Evolutionary conservation across 371 early-diverging fungal species (phyloP).

Genomic region (Blakeslea trispora): DNA sequence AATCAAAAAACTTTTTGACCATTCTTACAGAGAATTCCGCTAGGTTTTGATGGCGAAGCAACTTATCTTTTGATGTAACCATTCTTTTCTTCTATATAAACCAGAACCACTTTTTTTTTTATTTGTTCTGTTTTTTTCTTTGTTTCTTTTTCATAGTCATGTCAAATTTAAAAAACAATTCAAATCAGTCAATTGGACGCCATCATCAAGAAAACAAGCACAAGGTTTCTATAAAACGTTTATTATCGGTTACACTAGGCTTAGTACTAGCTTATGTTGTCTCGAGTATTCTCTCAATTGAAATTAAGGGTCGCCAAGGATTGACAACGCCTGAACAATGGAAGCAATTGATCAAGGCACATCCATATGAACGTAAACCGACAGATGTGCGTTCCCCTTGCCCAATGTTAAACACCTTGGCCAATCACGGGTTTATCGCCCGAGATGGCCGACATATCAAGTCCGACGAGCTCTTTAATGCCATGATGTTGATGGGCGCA

Average conservation of each 20-base stretch:
- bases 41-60: no score
- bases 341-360: conserved; percentile 23
- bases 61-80: no score
- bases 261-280: conserved; percentile 8
- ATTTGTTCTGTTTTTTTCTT: not conserved
- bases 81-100: no score
- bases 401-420: conserved; percentile 42
- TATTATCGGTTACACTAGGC: conserved; percentile 8
- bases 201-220: not conserved
- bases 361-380: conserved; percentile 25
- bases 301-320: conserved; percentile 14
- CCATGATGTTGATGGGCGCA: conserved; percentile 18
- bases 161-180: not conserved
- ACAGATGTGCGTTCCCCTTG: conserved; percentile 37
- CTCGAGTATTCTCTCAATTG: conserved; percentile 7
- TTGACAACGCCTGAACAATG: conserved; percentile 20
- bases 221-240: not conserved
- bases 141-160: not conserved
- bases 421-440: conserved; percentile 43
- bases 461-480: conserved; percentile 28
- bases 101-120: not conserved
- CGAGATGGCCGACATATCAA: conserved; percentile 36
- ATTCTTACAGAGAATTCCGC: no score
- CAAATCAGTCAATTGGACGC: not conserved
- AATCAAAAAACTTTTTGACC: no score